Percentiles rank a stretch among this genome's conserved stretches.
Conservation (phyloP, 768 basidiomycete species). For the Agaricus subrufescens region DNA sequence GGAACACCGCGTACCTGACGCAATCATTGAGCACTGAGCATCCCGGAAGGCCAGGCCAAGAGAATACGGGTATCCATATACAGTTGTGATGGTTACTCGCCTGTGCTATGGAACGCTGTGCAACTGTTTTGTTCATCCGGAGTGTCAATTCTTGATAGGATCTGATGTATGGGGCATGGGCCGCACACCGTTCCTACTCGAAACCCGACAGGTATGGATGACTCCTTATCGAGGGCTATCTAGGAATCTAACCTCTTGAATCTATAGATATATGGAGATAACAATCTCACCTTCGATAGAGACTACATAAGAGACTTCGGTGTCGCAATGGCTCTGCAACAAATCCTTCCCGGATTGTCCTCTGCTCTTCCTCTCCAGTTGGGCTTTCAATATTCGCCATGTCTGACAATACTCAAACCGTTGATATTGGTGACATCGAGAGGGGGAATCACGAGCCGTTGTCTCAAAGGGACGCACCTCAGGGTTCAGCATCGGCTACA, state of each 20-base stretch:
- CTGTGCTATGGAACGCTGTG: background rate
- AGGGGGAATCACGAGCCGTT: constrained; percentile 49
- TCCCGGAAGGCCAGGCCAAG: too few species aligned
- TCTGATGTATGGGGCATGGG: background rate
- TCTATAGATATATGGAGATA: background rate
- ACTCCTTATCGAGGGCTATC: background rate
- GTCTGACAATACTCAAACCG: constrained; percentile 37
- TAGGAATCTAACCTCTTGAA: background rate
- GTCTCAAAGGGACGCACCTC: constrained; percentile 26
- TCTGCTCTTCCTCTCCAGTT: constrained; percentile 12
- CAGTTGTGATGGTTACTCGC: too few species aligned
- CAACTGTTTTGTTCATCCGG: background rate
- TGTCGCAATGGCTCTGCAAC: background rate
- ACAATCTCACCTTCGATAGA: background rate
- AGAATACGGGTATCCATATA: too few species aligned
- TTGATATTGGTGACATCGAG: constrained; percentile 49
- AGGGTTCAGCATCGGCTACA: constrained; percentile 29
- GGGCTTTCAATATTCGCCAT: constrained; percentile 25
- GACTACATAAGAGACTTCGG: background rate
- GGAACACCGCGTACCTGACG: background rate
- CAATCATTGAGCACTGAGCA: background rate
- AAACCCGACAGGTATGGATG: background rate
- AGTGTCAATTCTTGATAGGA: background rate
- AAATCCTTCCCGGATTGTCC: constrained; percentile 15
- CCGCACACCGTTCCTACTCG: background rate